A percentile compares a stretch with the other conserved stretches of the same genome.
Conservation (phyloP, 2,329 filamentous ascomycete genomes). For the Myotisia sp. region DNA sequence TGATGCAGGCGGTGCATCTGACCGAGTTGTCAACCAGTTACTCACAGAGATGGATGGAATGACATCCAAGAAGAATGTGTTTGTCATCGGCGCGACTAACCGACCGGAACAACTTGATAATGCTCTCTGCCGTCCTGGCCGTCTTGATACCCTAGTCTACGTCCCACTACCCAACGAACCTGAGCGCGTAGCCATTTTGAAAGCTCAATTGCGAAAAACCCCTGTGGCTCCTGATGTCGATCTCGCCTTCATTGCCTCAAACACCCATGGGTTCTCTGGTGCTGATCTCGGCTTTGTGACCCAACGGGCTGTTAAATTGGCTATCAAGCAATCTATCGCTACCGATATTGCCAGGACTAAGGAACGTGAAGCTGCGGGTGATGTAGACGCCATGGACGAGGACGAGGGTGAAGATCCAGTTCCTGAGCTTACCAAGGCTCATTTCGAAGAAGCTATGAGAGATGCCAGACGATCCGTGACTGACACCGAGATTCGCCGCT, state of each 20-base stretch:
- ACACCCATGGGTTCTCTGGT: constrained; percentile 98
- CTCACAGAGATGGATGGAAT: constrained; percentile 99
- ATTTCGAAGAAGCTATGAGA: constrained; percentile 98
- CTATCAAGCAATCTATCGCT: constrained; percentile 92
- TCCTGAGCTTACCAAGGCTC: constrained; percentile 83
- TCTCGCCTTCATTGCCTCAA: constrained; percentile 79
- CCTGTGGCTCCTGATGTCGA: constrained; percentile 80
- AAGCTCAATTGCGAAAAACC: constrained; percentile 95
- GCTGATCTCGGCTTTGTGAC: constrained; percentile 98
- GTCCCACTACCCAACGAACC: constrained; percentile 88
- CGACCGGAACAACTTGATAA: constrained; percentile 97
- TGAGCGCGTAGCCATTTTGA: constrained; percentile 78
- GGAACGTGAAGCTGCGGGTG: constrained; percentile 71
- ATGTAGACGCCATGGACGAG: constrained; percentile 62
- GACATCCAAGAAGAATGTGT: constrained; percentile 99
- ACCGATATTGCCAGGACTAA: constrained; percentile 80
- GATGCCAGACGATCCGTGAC: constrained; percentile 84
- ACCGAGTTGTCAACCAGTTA: constrained; percentile 99
- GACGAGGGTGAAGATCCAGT: constrained; percentile 82
- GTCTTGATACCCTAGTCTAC: constrained; percentile 97
- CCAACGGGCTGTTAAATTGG: constrained; percentile 96
- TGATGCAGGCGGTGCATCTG: constrained; percentile 93
- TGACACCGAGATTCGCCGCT: constrained; percentile 93
- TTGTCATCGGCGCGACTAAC: constrained; percentile 98
- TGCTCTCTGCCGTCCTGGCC: constrained; percentile 91